Evolutionary conservation across 169 alveolate genomes (phyloP).

Genomic region (Babesia divergens): DNA sequence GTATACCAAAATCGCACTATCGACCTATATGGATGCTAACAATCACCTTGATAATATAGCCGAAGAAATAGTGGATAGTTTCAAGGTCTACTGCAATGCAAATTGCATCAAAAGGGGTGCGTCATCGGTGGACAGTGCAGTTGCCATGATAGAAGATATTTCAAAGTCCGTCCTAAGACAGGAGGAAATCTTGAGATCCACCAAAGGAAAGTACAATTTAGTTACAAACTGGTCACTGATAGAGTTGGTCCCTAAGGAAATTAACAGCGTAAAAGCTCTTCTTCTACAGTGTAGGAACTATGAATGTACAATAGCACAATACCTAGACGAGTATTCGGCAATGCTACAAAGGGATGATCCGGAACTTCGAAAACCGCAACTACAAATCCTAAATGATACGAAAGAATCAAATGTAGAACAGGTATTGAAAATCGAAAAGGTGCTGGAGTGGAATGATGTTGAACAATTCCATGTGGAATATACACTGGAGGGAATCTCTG

Average conservation of each 20-base stretch:
- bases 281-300: constrained; percentile 19
- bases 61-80: constrained; percentile 37
- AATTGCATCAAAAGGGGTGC: not conserved
- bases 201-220: not conserved
- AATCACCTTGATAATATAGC: constrained; percentile 27
- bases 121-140: not conserved
- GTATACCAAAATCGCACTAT: constrained; percentile 43
- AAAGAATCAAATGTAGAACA: not conserved
- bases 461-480: not conserved
- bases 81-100: not conserved
- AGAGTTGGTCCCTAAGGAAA: constrained; percentile 45
- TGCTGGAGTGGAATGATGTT: constrained; percentile 7
- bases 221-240: constrained; percentile 41
- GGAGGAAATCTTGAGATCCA: not conserved
- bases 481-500: not conserved
- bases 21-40: constrained; percentile 22
- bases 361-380: not conserved
- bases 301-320: constrained; percentile 5
- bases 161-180: not conserved
- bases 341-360: constrained; percentile 1
- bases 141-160: not conserved
- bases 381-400: not conserved
- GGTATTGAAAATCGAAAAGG: constrained; percentile 1
- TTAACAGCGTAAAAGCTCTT: not conserved
- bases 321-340: not conserved